These are phyloP conservation scores for Buddleja alternifolia DNA, from an alignment of 257 asterid species.

Conservation along the genomic window DNA sequence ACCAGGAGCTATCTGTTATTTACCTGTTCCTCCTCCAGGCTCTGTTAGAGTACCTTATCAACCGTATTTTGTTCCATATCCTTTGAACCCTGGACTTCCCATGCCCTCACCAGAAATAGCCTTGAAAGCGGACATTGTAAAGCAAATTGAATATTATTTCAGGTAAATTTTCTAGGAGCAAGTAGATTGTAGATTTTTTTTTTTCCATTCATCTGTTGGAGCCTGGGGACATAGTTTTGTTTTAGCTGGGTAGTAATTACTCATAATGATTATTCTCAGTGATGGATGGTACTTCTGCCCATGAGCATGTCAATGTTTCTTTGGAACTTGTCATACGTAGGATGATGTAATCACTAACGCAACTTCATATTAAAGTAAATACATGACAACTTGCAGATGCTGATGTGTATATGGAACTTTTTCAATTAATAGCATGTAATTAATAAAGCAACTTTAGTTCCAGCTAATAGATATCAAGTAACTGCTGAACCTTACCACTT, in stretches of 20 bases:
- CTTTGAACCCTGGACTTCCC: conserved; percentile 62
- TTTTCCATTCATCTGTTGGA: conserved; percentile 7
- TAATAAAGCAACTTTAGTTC: conserved; percentile 6
- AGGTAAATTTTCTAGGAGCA: conserved; percentile 48
- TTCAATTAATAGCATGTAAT: neutral
- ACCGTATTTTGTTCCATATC: conserved; percentile 60
- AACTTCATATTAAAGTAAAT: neutral
- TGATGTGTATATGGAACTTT: neutral
- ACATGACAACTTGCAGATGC: neutral
- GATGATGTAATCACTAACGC: neutral
- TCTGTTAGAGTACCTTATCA: conserved; percentile 66
- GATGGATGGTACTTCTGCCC: conserved; percentile 7
- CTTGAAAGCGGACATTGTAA: conserved; percentile 56
- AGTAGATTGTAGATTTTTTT: no score
- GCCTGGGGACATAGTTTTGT: neutral
- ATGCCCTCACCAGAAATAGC: conserved; percentile 50
- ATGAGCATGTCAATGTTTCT: neutral
- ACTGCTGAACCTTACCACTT: conserved; percentile 23
- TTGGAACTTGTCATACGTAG: neutral
- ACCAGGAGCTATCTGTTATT: conserved; percentile 65
- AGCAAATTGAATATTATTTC: conserved; percentile 96
- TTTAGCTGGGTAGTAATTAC: neutral
- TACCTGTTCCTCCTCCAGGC: conserved; percentile 68
- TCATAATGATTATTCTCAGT: neutral
- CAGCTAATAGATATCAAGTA: conserved; percentile 16